These are phyloP conservation scores for Imleria badia DNA, from an alignment of 768 basidiomycete genomes.

Conservation along the genomic window DNA sequence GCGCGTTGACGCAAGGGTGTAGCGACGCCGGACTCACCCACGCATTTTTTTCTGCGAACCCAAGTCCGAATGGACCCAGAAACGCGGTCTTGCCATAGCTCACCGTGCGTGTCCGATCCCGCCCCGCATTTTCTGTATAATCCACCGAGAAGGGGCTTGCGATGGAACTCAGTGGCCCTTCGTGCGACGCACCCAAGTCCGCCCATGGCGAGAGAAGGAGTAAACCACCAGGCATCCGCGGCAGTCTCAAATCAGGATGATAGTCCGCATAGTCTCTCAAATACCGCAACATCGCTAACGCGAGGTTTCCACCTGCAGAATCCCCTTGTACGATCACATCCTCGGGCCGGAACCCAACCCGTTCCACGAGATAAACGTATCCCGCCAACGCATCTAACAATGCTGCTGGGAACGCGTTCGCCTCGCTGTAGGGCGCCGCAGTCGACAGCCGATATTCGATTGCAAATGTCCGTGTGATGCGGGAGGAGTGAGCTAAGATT, in stretches of 20 bases:
- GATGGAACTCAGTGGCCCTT: slow-evolving; percentile 38
- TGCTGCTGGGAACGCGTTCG: slow-evolving; percentile 51
- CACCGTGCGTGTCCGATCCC: neutral
- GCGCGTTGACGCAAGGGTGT: slow-evolving; percentile 35
- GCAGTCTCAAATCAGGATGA: slow-evolving; percentile 17
- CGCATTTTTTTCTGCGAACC: slow-evolving; percentile 45
- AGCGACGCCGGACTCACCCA: slow-evolving; percentile 63
- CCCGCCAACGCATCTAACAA: slow-evolving; percentile 52
- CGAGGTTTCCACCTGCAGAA: slow-evolving; percentile 55
- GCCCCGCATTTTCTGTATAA: slow-evolving; percentile 27
- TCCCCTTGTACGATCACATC: slow-evolving; percentile 52
- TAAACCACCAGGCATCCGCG: slow-evolving; percentile 28
- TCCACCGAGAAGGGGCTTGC: slow-evolving; percentile 24
- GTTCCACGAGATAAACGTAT: slow-evolving; percentile 48
- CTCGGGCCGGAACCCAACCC: slow-evolving; percentile 39
- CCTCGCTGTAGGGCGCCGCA: slow-evolving; percentile 23
- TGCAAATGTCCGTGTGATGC: slow-evolving; percentile 32
- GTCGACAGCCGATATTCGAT: slow-evolving; percentile 50
- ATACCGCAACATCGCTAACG: slow-evolving; percentile 39
- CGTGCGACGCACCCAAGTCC: slow-evolving; percentile 21
- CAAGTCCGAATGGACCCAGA: slow-evolving; percentile 48
- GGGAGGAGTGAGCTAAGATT: slow-evolving; percentile 12
- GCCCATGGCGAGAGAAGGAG: slow-evolving; percentile 37
- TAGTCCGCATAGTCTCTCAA: slow-evolving; percentile 22
- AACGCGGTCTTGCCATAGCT: slow-evolving; percentile 35